These are phyloP conservation scores for Naganishia cerealis DNA, from an alignment of 1,284 basidiomycete species.

Conservation along the genomic window DNA sequence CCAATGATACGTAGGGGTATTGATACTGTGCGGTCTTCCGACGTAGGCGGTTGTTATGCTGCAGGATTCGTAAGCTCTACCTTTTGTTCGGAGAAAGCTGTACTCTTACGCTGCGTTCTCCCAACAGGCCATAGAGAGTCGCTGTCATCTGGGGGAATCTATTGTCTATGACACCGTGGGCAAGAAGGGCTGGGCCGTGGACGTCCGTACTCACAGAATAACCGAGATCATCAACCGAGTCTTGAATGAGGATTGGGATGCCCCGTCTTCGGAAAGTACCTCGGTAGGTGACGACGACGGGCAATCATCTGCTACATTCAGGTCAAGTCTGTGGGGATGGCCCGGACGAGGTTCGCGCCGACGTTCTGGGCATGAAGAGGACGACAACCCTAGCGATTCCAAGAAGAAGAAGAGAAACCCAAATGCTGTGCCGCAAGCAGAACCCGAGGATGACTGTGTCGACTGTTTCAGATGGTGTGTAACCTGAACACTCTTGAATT, in stretches of 20 bases:
- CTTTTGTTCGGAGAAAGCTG: background rate
- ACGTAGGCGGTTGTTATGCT: slow-evolving; percentile 50
- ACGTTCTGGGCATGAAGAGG: slow-evolving; percentile 36
- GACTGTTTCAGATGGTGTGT: slow-evolving; percentile 55
- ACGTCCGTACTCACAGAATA: slow-evolving; percentile 76
- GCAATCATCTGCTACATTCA: slow-evolving; percentile 24
- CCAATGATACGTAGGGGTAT: background rate
- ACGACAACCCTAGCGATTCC: slow-evolving; percentile 25
- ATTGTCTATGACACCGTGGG: slow-evolving; percentile 85
- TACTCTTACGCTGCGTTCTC: background rate
- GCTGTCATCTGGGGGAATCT: slow-evolving; percentile 79
- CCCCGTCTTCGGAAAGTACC: slow-evolving; percentile 37
- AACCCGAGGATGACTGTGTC: slow-evolving; percentile 49
- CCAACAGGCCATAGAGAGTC: slow-evolving; percentile 50
- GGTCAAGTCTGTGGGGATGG: slow-evolving; percentile 44
- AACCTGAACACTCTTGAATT: background rate
- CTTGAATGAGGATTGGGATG: slow-evolving; percentile 73
- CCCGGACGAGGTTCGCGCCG: slow-evolving; percentile 40
- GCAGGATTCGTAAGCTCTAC: slow-evolving; percentile 49
- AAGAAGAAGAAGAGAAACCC: slow-evolving; percentile 43
- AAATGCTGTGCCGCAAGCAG: slow-evolving; percentile 51
- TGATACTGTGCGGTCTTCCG: background rate
- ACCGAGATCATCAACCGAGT: slow-evolving; percentile 71
- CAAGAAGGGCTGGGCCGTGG: slow-evolving; percentile 76
- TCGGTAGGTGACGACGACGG: slow-evolving; percentile 51